Conservation (phyloP, 345 rosid species). For the Nephelium lappaceum region DNA sequence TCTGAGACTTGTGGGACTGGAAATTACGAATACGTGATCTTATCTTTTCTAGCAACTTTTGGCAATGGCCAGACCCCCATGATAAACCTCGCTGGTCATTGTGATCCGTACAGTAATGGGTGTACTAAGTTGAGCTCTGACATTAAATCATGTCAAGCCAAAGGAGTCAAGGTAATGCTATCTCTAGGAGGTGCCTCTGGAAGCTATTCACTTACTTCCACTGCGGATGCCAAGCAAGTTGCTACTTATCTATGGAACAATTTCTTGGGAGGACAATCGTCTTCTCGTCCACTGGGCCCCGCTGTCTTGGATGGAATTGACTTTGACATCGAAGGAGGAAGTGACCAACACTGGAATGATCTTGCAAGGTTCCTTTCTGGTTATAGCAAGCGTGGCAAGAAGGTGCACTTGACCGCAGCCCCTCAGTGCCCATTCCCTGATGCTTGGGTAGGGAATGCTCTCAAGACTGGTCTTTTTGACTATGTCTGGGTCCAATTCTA, state of each 20-base stretch:
- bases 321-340: conserved; percentile 41
- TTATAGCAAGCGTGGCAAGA: conserved; percentile 29
- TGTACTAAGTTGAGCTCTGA: conserved; percentile 36
- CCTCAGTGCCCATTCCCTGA: conserved; percentile 48
- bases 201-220: conserved; percentile 32
- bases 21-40: conserved; percentile 28
- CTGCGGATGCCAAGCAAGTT: conserved; percentile 32
- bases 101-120: conserved; percentile 30
- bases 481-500: conserved; percentile 44
- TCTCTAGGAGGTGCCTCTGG: conserved; percentile 35
- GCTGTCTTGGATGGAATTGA: conserved; percentile 40
- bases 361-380: conserved; percentile 32
- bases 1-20: conserved; percentile 32
- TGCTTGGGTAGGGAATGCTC: conserved; percentile 34
- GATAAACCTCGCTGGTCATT: conserved; percentile 39
- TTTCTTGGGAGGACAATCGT: conserved; percentile 36
- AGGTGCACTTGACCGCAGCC: conserved; percentile 39
- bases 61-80: conserved; percentile 36
- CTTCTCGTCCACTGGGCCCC: conserved; percentile 28
- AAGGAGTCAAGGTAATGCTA: conserved; percentile 33
- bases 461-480: conserved; percentile 35
- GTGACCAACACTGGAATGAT: conserved; percentile 26
- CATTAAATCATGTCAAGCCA: conserved; percentile 32
- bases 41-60: conserved; percentile 31
- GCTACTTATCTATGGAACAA: conserved; percentile 43